These are phyloP conservation scores for Komagataella ulmi DNA, from an alignment of 805 yeast species.

Conservation along the genomic window DNA sequence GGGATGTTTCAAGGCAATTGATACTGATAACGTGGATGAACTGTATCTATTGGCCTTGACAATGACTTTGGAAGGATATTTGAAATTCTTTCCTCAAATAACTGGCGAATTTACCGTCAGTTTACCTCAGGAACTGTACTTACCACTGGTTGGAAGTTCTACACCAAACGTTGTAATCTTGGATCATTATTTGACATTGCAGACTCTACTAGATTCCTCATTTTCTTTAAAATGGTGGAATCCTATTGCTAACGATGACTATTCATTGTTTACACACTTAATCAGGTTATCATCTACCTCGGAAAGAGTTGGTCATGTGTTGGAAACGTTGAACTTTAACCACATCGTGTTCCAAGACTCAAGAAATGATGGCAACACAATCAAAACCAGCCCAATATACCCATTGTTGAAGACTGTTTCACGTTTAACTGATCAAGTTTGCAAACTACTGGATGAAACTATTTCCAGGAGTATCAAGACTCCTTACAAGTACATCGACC, in stretches of 20 bases:
- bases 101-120: background rate
- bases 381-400: background rate
- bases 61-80: background rate
- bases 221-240: background rate
- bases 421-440: constrained; percentile 20
- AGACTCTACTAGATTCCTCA: background rate
- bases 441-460: constrained; percentile 64
- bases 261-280: constrained; percentile 1
- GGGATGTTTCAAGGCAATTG: background rate
- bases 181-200: background rate
- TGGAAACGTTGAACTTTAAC: background rate
- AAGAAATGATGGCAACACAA: background rate
- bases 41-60: background rate
- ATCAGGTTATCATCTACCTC: background rate
- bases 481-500: constrained; percentile 80
- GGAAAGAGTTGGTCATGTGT: background rate
- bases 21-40: background rate
- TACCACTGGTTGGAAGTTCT: background rate
- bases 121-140: background rate
- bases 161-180: background rate
- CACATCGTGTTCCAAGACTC: background rate
- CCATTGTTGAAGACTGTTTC: background rate
- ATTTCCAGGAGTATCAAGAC: constrained; percentile 55
- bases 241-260: background rate
- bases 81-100: background rate